Percentiles rank a stretch among this genome's conserved stretches.
phyloP scores from a whole-genome alignment of 2,329 filamentous ascomycete genomes.

The Fusarium citri region DNA sequence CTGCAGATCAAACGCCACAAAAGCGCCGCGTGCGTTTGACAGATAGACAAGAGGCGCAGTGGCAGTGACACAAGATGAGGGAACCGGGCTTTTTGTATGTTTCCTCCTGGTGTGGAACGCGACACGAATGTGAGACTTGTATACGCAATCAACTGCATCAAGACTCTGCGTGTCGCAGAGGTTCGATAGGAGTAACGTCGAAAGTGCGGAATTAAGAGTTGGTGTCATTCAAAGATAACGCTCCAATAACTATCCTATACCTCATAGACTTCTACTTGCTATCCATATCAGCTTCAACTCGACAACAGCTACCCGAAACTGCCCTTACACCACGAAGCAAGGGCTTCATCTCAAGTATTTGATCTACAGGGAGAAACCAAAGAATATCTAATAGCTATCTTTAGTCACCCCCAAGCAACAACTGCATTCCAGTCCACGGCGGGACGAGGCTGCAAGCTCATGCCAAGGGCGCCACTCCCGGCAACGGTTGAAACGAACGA shows the following conservation, averaged over 20 bases:
- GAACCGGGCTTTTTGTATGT: constrained; percentile 8
- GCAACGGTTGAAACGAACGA: constrained; percentile 34
- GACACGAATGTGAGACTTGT: constrained; percentile 30
- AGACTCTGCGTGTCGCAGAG: neutral
- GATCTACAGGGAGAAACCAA: constrained; percentile 9
- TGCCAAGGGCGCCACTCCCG: constrained; percentile 36
- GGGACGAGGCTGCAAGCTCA: constrained; percentile 13
- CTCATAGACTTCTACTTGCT: neutral
- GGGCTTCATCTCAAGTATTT: neutral
- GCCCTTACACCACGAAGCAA: constrained; percentile 11
- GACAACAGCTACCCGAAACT: neutral
- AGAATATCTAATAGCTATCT: neutral
- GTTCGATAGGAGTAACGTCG: neutral
- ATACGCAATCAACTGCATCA: constrained; percentile 25
- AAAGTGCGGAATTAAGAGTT: neutral
- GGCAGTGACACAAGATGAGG: constrained; percentile 2
- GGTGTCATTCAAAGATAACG: neutral
- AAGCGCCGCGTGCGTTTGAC: constrained; percentile 19
- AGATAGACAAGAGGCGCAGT: constrained; percentile 15
- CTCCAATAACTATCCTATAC: neutral
- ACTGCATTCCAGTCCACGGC: constrained; percentile 23
- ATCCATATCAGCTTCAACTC: neutral
- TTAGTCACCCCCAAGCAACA: neutral
- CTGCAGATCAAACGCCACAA: constrained; percentile 25
- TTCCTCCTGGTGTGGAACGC: constrained; percentile 20